Evolutionary conservation across 805 yeast species (phyloP), one percentile per base, ranked within the genome.

Genomic region (Saturnispora dispora): DNA sequence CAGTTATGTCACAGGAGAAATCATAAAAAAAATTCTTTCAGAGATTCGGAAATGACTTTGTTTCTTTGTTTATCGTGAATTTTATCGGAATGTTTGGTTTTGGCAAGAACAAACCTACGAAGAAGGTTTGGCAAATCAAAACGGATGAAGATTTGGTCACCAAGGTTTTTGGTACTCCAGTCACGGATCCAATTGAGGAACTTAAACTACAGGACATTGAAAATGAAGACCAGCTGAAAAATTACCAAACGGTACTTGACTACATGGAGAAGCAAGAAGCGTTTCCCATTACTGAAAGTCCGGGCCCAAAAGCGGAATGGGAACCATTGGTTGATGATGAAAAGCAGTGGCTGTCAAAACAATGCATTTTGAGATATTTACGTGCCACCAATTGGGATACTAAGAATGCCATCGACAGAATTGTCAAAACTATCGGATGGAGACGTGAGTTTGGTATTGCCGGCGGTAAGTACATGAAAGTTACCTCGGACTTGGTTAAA

Each of bases 371-470:
- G 59, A 77, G 99, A 64, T 93, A 93, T 65, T 71, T 91, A 49
- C 76, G 97, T 47, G 99, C 99, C 13, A 85, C 96, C 37, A 85
- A 87, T 64, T 93, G 99, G 98, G 75, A 79, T 44, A 71, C 74
- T 0, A 70, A 74, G 36, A 88, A 83, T 2, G 81, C 90, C 39
- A 82, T 82, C 46, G 78, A 78, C 53, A 78, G 99, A 60, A 69
- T 93, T 3, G 83, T 81, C 53, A 77, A 76, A 39, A 82, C 97
- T 0, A 63, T 93, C 23, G 83, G 87, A 2, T 93, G 99, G 99
- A 78, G 99, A 70, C 79, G 98, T 58, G 91, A 86, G 56, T 91
- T 88, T 64, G 97, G 97, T 22, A 78, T 85, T 36, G 67, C 77
- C 22, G 67, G 81, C 61, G 57, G 79, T 66, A 57, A 81, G 62